A percentile compares a stretch with the other conserved stretches of the same genome.
These are phyloP conservation scores for Penium margaritaceum DNA, from an alignment of 139 green algal genomes.

Conservation along the genomic window DNA sequence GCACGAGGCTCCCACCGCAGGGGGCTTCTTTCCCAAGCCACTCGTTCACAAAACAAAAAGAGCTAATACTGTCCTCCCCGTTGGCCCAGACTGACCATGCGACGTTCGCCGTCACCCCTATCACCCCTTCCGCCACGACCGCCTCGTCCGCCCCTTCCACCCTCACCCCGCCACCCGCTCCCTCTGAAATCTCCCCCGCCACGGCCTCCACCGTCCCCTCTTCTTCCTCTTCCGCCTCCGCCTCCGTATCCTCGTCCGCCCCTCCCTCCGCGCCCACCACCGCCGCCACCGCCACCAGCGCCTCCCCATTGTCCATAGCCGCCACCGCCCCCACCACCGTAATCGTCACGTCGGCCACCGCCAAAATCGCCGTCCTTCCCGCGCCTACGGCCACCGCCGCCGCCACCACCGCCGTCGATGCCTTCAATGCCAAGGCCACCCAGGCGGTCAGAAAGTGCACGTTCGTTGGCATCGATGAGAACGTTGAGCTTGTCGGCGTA, in stretches of 20 bases:
- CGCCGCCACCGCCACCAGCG: slow-evolving; percentile 44
- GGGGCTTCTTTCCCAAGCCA: no score
- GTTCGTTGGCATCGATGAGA: slow-evolving; percentile 89
- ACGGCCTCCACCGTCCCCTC: no score
- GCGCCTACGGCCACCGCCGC: slow-evolving; percentile 16
- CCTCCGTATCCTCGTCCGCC: not conserved
- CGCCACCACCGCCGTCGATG: not conserved
- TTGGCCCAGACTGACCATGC: no score
- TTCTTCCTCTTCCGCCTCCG: not conserved
- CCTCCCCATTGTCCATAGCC: slow-evolving; percentile 37
- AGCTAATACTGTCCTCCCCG: no score
- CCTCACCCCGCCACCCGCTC: no score
- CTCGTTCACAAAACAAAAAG: no score
- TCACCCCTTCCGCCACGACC: no score
- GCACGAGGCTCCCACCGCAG: no score
- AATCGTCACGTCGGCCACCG: slow-evolving; percentile 39
- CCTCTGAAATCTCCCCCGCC: no score
- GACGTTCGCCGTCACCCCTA: no score
- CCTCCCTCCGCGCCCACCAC: slow-evolving; percentile 24
- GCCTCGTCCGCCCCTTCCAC: no score
- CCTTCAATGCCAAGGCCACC: not conserved
- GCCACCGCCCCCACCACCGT: slow-evolving; percentile 15
- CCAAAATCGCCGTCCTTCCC: slow-evolving; percentile 12
- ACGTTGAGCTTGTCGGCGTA: slow-evolving; percentile 44
- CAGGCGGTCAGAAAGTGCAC: slow-evolving; percentile 49